Evolutionary conservation across 306 rosid genomes (phyloP).

Genomic region (Trifolium repens): DNA sequence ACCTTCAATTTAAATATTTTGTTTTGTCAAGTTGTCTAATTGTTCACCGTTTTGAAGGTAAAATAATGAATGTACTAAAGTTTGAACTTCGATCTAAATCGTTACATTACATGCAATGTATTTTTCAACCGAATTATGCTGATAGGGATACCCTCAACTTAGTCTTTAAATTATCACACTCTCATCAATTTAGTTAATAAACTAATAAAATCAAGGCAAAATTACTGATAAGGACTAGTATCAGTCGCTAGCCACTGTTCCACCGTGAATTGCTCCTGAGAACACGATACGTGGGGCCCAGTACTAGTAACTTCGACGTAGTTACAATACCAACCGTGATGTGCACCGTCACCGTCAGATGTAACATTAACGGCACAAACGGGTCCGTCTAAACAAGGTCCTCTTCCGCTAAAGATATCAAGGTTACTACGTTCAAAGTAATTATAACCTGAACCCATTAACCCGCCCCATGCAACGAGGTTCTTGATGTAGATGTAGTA

Average conservation of each 20-base stretch:
- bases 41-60: too few relatives aligned
- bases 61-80: too few relatives aligned
- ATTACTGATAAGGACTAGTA: conserved; percentile 66
- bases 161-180: too few relatives aligned
- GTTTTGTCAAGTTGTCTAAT: too few relatives aligned
- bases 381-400: conserved; percentile 63
- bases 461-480: conserved; percentile 76
- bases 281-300: conserved; percentile 60
- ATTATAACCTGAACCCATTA: conserved; percentile 65
- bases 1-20: too few relatives aligned
- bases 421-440: conserved; percentile 92
- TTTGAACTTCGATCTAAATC: too few relatives aligned
- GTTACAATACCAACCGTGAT: conserved; percentile 94
- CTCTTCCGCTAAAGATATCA: conserved; percentile 83
- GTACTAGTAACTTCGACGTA: conserved; percentile 78
- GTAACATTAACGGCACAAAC: conserved; percentile 78
- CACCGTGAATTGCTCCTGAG: conserved; percentile 52
- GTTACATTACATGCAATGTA: too few relatives aligned
- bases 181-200: too few relatives aligned
- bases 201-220: too few relatives aligned
- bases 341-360: conserved; percentile 72
- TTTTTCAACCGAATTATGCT: too few relatives aligned
- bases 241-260: conserved; percentile 93
- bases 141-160: too few relatives aligned
- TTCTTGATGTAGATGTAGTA: conserved; percentile 49